phyloP scores from a whole-genome alignment of 1,284 basidiomycete genomes.

The Grifola frondosa region DNA sequence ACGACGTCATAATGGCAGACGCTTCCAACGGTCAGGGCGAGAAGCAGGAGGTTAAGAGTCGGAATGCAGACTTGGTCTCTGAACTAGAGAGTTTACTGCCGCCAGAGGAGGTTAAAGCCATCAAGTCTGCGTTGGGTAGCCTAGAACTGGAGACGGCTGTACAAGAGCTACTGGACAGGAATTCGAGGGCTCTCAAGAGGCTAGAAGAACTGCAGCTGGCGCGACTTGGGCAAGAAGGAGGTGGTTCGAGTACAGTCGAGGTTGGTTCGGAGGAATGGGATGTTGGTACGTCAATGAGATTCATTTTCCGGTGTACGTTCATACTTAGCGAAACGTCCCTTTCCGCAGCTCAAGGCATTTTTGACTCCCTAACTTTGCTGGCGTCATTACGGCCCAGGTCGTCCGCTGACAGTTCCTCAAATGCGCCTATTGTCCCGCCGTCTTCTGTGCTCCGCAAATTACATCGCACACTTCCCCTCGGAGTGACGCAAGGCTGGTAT shows the following conservation, averaged over 20 bases:
- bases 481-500: constrained; percentile 64
- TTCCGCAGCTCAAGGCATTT: constrained; percentile 63
- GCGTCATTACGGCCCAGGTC: constrained; percentile 68
- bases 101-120: constrained; percentile 47
- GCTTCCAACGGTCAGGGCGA: constrained; percentile 7
- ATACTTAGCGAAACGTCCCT: constrained; percentile 10
- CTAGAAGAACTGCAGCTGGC: constrained; percentile 63
- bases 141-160: constrained; percentile 67
- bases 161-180: constrained; percentile 63
- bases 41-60: constrained; percentile 9
- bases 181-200: constrained; percentile 57
- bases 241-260: constrained; percentile 46
- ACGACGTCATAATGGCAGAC: constrained; percentile 16
- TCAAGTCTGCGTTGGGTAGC: constrained; percentile 57
- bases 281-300: constrained; percentile 52
- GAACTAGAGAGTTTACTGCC: constrained; percentile 55
- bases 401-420: constrained; percentile 35
- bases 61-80: constrained; percentile 23
- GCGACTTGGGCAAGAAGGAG: constrained; percentile 48
- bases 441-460: constrained; percentile 61
- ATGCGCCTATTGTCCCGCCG: constrained; percentile 54
- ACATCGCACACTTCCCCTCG: constrained; percentile 63
- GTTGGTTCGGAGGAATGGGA: constrained; percentile 78
- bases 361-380: constrained; percentile 66
- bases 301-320: not conserved